Percentiles rank a stretch among this genome's conserved stretches.
Evolutionary conservation across 1,284 basidiomycete genomes (phyloP).

Genomic region (Cutaneotrichosporon cyanovorans): DNA sequence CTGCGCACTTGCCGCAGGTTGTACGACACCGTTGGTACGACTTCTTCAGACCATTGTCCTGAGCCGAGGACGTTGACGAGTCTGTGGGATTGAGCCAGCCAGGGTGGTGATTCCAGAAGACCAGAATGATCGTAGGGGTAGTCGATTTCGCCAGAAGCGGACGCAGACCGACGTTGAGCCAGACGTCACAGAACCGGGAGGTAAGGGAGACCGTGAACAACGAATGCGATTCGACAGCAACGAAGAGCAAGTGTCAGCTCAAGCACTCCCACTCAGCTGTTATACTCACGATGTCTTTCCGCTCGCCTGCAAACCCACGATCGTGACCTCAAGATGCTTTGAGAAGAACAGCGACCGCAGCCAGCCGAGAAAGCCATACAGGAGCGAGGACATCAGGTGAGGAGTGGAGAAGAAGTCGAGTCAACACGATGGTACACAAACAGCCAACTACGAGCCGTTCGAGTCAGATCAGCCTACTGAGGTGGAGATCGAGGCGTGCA

Average conservation of each 20-base stretch:
- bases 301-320: constrained; percentile 90
- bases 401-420: too few species aligned
- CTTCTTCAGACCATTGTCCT: constrained; percentile 89
- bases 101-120: neutral
- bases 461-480: too few species aligned
- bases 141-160: too few species aligned
- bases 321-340: constrained; percentile 82
- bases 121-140: neutral
- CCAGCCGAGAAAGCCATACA: constrained; percentile 48
- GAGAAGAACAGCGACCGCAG: constrained; percentile 65
- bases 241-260: constrained; percentile 7
- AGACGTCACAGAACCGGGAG: too few species aligned
- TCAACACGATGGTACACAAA: too few species aligned
- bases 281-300: constrained; percentile 72
- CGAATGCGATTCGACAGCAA: too few species aligned
- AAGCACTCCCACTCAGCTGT: neutral
- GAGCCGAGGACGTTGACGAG: constrained; percentile 81
- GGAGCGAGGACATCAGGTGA: neutral
- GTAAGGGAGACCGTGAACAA: too few species aligned
- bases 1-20: constrained; percentile 64
- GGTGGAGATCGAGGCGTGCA: too few species aligned
- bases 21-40: constrained; percentile 89
- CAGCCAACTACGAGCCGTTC: too few species aligned
- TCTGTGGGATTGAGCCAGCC: constrained; percentile 13
- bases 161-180: too few species aligned